phyloP scores from a whole-genome alignment of 2,329 filamentous ascomycete species.

The Davidsoniella australis region DNA sequence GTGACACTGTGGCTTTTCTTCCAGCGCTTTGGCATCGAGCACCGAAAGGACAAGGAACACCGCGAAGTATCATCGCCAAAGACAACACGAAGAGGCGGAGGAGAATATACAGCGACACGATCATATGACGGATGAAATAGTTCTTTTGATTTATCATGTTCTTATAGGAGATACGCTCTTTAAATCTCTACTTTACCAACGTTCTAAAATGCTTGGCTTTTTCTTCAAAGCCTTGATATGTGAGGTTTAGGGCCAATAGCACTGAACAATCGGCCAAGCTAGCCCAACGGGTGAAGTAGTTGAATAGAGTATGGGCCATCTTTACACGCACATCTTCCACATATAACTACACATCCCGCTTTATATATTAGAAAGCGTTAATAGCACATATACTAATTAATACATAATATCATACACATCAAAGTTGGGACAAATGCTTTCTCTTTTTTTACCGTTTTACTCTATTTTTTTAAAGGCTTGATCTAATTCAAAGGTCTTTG shows the following conservation, averaged over 20 bases:
- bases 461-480: slow-evolving; percentile 10
- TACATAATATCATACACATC: background rate
- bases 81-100: background rate
- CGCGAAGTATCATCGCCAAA: too few relatives aligned
- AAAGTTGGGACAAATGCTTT: background rate
- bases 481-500: slow-evolving; percentile 12
- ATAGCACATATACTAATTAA: slow-evolving; percentile 5
- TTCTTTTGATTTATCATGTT: too few relatives aligned
- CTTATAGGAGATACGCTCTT: too few relatives aligned
- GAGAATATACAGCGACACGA: background rate
- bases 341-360: background rate
- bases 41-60: too few relatives aligned
- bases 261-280: too few relatives aligned
- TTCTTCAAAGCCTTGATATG: too few relatives aligned
- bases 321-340: background rate
- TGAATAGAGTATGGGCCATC: background rate
- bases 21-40: too few relatives aligned
- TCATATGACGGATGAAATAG: background rate
- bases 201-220: too few relatives aligned
- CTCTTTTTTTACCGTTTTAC: background rate
- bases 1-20: background rate
- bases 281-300: background rate
- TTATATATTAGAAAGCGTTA: background rate
- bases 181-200: too few relatives aligned
- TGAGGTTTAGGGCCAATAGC: too few relatives aligned